phyloP scores from a whole-genome alignment of 805 yeast genomes.

The Candida rishiriensis region DNA sequence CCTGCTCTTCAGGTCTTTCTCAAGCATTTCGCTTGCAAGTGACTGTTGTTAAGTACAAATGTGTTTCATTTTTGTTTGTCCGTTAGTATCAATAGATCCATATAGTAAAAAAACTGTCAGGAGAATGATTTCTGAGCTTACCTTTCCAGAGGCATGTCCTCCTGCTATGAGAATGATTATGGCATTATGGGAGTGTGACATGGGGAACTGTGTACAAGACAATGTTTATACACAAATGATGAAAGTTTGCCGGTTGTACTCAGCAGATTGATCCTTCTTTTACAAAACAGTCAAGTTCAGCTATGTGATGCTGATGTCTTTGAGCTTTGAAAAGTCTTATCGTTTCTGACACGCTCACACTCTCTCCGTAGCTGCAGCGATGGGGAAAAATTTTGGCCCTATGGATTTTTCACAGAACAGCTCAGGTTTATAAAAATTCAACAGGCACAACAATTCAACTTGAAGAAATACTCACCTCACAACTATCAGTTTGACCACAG shows the following conservation, averaged over 20 bases:
- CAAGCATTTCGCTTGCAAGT: constrained; percentile 20
- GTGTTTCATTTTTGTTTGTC: neutral
- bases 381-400: too few species aligned
- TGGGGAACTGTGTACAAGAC: too few species aligned
- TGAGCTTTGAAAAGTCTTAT: too few species aligned
- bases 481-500: too few species aligned
- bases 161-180: constrained; percentile 30
- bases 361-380: too few species aligned
- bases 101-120: neutral
- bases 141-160: constrained; percentile 34
- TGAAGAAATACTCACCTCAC: too few species aligned
- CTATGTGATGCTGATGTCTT: too few species aligned
- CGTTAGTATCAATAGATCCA: neutral
- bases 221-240: too few species aligned
- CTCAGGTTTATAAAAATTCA: too few species aligned
- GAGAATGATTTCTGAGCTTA: constrained; percentile 6
- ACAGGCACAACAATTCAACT: too few species aligned
- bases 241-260: neutral
- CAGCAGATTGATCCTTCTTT: neutral
- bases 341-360: too few species aligned
- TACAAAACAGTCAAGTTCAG: constrained; percentile 9
- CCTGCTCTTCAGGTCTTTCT: constrained; percentile 19
- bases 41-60: constrained; percentile 11
- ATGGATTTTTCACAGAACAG: too few species aligned
- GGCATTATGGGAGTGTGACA: constrained; percentile 4